Evolutionary conservation across 371 early-diverging fungal genomes (phyloP).

Genomic region (Furculomyces boomerangus): DNA sequence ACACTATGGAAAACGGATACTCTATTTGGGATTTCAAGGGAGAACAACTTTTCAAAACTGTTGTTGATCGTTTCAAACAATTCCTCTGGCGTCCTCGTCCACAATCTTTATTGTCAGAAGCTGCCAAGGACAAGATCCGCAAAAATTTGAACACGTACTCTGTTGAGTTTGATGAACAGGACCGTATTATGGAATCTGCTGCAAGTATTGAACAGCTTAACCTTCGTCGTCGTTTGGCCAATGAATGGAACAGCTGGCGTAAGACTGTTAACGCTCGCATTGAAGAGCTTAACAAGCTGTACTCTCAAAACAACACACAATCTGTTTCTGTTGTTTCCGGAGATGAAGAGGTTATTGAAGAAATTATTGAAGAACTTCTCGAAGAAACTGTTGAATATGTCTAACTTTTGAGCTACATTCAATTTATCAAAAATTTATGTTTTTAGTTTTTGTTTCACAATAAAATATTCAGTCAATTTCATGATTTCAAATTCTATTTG

Average conservation of each 20-base stretch:
- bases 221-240: constrained; percentile 50
- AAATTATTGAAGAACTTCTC: constrained; percentile 67
- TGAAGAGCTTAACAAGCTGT: no score
- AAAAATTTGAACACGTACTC: constrained; percentile 82
- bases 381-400: constrained; percentile 63
- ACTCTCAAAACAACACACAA: no score
- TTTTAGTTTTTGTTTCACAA: no score
- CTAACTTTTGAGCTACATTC: no score
- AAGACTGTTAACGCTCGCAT: constrained; percentile 37
- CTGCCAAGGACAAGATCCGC: constrained; percentile 68
- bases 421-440: no score
- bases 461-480: no score
- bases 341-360: constrained; percentile 34
- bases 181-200: constrained; percentile 42
- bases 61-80: constrained; percentile 74
- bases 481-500: no score
- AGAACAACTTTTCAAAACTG: constrained; percentile 50
- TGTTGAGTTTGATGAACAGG: constrained; percentile 75
- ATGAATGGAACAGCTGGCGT: constrained; percentile 69
- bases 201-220: constrained; percentile 48
- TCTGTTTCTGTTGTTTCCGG: constrained; percentile 32
- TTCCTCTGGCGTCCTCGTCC: constrained; percentile 92
- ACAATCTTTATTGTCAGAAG: constrained; percentile 51
- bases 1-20: constrained; percentile 71
- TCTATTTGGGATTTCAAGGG: constrained; percentile 87